A percentile compares a stretch with the other conserved stretches of the same genome.
Conservation (phyloP, 163 green algal genomes). For the Chlamydomonas reinhardtii region DNA sequence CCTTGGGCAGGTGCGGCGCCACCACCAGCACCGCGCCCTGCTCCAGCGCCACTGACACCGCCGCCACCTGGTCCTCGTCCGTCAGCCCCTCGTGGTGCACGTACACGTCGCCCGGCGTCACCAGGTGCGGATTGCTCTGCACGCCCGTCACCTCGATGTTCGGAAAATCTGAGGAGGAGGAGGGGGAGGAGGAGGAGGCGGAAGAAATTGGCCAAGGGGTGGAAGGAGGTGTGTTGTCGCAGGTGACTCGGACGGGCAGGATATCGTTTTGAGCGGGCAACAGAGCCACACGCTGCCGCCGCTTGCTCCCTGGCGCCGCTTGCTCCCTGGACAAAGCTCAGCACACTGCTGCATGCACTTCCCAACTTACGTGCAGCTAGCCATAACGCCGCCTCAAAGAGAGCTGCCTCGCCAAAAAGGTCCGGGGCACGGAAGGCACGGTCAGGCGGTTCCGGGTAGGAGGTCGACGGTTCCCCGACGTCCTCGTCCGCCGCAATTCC, state of each 20-base stretch:
- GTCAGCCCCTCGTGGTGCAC: slow-evolving; percentile 33
- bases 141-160: slow-evolving; percentile 41
- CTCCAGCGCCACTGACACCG: slow-evolving; percentile 22
- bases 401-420: slow-evolving; percentile 67
- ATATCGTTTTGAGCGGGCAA: no score
- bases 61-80: neutral
- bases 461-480: slow-evolving; percentile 18
- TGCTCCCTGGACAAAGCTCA: no score
- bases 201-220: no score
- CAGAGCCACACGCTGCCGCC: no score
- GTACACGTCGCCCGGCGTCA: slow-evolving; percentile 58
- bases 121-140: slow-evolving; percentile 48
- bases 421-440: slow-evolving; percentile 64
- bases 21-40: slow-evolving; percentile 40
- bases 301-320: no score
- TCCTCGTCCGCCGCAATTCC: slow-evolving; percentile 40
- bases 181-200: no score
- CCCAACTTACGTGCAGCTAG: slow-evolving; percentile 48
- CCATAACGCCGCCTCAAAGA: slow-evolving; percentile 56
- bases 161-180: slow-evolving; percentile 32
- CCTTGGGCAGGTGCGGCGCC: slow-evolving; percentile 20
- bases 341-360: no score
- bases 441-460: slow-evolving; percentile 65
- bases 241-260: neutral
- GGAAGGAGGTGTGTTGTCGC: no score